These are phyloP conservation scores for Dactylis glomerata DNA, from an alignment of 176 grass and related monocot genomes.

Conservation along the genomic window DNA sequence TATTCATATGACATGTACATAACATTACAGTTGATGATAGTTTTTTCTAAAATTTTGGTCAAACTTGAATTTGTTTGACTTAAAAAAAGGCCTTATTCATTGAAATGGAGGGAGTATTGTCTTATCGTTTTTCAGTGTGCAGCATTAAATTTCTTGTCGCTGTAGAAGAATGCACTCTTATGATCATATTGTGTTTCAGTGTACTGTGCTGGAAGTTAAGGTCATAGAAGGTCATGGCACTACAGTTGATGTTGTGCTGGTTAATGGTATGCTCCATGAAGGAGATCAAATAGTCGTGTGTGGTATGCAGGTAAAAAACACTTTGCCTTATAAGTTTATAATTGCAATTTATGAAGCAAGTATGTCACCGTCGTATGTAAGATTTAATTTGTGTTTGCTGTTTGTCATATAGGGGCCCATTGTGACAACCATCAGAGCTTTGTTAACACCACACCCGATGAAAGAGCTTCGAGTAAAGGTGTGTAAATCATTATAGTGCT, in stretches of 20 bases:
- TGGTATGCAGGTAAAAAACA: conserved; percentile 72
- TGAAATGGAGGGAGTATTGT: too few relatives aligned
- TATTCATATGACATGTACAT: too few relatives aligned
- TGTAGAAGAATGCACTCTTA: conserved; percentile 3
- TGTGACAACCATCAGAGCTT: conserved; percentile 74
- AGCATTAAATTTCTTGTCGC: background rate
- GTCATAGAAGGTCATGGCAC: conserved; percentile 91
- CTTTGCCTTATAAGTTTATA: background rate
- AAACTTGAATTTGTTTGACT: too few relatives aligned
- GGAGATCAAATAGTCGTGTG: conserved; percentile 95
- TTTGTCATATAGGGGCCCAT: conserved; percentile 66
- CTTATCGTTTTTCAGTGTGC: conserved; percentile 50
- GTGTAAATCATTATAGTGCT: conserved; percentile 22
- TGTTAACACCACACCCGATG: conserved; percentile 92
- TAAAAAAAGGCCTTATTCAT: too few relatives aligned
- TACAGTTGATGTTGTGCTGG: conserved; percentile 87
- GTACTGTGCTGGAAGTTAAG: conserved; percentile 96
- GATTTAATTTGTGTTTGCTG: background rate
- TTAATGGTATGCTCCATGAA: conserved; percentile 85
- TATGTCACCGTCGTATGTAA: conserved; percentile 3
- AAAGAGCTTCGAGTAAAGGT: conserved; percentile 96
- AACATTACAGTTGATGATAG: too few relatives aligned
- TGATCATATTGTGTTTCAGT: conserved; percentile 50
- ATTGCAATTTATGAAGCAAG: background rate
- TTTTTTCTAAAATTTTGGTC: too few relatives aligned